Evolutionary conservation across 2,329 filamentous ascomycete species (phyloP).

Genomic region (Aspergillus texensis): DNA sequence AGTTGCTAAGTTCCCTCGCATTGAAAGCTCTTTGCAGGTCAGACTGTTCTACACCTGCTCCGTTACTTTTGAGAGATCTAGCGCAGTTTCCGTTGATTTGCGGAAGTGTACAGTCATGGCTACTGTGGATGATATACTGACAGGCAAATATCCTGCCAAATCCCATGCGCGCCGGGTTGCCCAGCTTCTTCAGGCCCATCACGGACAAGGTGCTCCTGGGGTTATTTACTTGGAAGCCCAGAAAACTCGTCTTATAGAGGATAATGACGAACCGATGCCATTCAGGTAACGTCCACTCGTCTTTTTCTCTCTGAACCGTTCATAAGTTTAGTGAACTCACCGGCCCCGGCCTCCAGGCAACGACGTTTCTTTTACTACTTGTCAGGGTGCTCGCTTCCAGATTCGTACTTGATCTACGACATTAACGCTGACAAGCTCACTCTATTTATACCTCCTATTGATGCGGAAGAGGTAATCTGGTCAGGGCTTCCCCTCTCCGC

Average conservation of each 20-base stretch:
- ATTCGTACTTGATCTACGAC: slow-evolving; percentile 81
- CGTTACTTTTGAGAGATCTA: neutral
- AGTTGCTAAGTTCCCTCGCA: neutral
- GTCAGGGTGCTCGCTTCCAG: slow-evolving; percentile 79
- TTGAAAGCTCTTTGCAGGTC: neutral
- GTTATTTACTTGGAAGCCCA: slow-evolving; percentile 88
- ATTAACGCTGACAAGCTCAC: slow-evolving; percentile 72
- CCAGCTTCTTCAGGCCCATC: slow-evolving; percentile 66
- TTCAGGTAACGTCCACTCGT: slow-evolving; percentile 64
- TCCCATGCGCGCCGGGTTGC: slow-evolving; percentile 82
- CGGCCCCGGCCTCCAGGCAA: slow-evolving; percentile 60
- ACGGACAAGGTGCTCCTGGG: slow-evolving; percentile 67
- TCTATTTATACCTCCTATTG: slow-evolving; percentile 85
- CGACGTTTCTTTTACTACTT: slow-evolving; percentile 94
- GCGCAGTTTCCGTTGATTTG: too few species aligned
- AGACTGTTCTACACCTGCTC: neutral
- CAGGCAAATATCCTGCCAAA: slow-evolving; percentile 78
- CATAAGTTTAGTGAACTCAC: slow-evolving; percentile 3
- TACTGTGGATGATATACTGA: slow-evolving; percentile 45
- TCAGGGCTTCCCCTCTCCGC: slow-evolving; percentile 79
- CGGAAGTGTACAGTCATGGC: slow-evolving; percentile 29
- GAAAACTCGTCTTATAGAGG: slow-evolving; percentile 78
- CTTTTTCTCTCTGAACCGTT: neutral
- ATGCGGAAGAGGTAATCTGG: slow-evolving; percentile 92
- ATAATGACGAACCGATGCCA: slow-evolving; percentile 80